These are phyloP conservation scores for Nakazawaea ishiwadae DNA, from an alignment of 805 yeast species.

Conservation along the genomic window DNA sequence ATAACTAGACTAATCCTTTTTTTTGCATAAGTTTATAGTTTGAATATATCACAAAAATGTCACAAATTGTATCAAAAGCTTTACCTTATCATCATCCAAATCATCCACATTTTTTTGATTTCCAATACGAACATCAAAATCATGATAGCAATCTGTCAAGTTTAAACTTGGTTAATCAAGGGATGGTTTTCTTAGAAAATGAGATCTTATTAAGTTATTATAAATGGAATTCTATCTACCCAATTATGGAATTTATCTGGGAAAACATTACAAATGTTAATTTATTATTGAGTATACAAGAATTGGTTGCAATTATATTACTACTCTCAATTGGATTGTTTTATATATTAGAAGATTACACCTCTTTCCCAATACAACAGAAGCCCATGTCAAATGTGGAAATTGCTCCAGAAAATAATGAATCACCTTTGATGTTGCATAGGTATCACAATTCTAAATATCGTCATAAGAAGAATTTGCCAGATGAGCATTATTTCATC, in stretches of 20 bases:
- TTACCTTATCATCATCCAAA: neutral
- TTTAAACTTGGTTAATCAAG: neutral
- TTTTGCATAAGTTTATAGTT: too few species aligned
- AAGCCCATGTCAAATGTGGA: neutral
- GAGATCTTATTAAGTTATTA: neutral
- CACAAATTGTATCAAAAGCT: too few species aligned
- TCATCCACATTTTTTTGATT: neutral
- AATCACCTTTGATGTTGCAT: constrained; percentile 7
- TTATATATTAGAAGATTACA: constrained; percentile 1
- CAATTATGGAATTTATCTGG: neutral
- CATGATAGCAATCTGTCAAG: neutral
- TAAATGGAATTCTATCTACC: neutral
- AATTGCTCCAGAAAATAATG: neutral
- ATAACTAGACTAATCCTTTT: too few species aligned
- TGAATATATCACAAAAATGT: too few species aligned
- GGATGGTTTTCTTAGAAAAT: neutral
- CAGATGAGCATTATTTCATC: constrained; percentile 6
- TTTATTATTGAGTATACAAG: neutral
- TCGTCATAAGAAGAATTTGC: constrained; percentile 2
- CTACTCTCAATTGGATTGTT: neutral
- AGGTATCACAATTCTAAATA: constrained; percentile 1
- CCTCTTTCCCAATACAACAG: neutral
- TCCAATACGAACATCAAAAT: neutral
- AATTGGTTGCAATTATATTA: neutral
- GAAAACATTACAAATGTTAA: neutral